Base-by-base conservation (phyloP, 2,329 filamentous ascomycete species). In the Fusarium staphyleae region DNA sequence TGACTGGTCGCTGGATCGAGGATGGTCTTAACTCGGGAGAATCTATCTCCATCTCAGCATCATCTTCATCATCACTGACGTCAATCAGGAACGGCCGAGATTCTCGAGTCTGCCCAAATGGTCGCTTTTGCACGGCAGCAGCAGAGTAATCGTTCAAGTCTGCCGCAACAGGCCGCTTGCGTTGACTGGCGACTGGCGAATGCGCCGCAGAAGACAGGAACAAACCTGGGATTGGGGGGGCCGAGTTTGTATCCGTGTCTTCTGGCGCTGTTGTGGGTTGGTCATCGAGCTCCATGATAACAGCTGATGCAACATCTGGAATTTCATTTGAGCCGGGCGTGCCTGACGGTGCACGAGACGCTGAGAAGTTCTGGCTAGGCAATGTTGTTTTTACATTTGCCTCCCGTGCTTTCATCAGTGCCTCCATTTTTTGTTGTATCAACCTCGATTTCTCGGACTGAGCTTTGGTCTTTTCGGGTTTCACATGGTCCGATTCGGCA, bases 371-470 rank as follows among this genome's bases (percentile, higher is more conserved):
- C 13, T 18, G 47, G 12, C 32, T 33, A 14, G 48, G 42, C 18
- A 47, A 9, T 10, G 50, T 19, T 32, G 47, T 48, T 19, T 72
- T 72, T 32, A 72, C 70, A 40, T 72, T 74, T 5, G 72, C 75
- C 65, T 81, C 77, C 26, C 82, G 77, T 29, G 80, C 76, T 63
- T 84, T 87, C 62, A 86, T 85, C 16, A 95, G 75, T 16, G 88
- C 88, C 54, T 91, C 90, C 68, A 96, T 87, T 62, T 91, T 91
- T 68, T 91, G 84, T 60, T 90, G 86, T 39, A 93, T 80, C 26
- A 92, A 75, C 52, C 81, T 82, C 51, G 90, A 90, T 55, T 90
- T 96, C 60, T 91, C 83, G 14, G 84, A 84, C 67, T 87, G 71
- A 41, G 40, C 57, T 44, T 65, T 72, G 12, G 43, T 55, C 33